Base-by-base conservation (phyloP, 169 alveolate genomes). In the Cryptosporidium bovis region DNA sequence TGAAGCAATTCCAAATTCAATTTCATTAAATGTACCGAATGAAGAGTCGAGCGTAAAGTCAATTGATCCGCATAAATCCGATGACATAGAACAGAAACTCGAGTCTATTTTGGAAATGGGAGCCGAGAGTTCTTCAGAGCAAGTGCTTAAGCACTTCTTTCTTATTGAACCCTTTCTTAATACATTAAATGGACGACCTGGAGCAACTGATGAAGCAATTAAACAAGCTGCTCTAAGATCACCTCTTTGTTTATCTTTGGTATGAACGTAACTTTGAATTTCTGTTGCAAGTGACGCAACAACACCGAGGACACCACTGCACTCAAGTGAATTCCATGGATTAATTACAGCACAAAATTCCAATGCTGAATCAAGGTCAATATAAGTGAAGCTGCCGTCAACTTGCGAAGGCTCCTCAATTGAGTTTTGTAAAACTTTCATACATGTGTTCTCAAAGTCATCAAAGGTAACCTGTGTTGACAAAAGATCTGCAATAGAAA, bases 241-340 rank as follows among this genome's bases (percentile, higher is more conserved):
- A 55, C 69, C 69, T 8, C 10, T 56, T 5, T 29, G 1, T 18
- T 15, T 29, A 24, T 56, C 55, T 24, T 34, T 71, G 0, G 13
- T 2, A 0, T 48, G 67, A 3, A 71, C 58, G n/a, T 50, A 71
- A 40, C 36, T 67, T 36, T 56, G 66, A 31, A 71, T 0, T 6
- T 65, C 51, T 53, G 58, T 33, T 1, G 84, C 84, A 55, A 51
- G 56, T 31, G 84, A 71, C 15, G 67, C 67, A 33, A 44, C 29
- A 7, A 56, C 69, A 29, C 67, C 84, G 1, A 34, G n/a, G 18
- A 71, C 48, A 29, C 84, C 84, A 55, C 69, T 53, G 40, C 84
- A 71, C 15, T 71, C 84, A 65, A 71, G 51, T 51, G 84, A 71
- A n/a, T 71, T 71, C 68, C 66, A 71, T 53, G 84, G 84, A 51